A percentile compares a stretch with the other conserved stretches of the same genome.
Evolutionary conservation across 306 rosid genomes (phyloP).

Genomic region (Begonia masoniana): DNA sequence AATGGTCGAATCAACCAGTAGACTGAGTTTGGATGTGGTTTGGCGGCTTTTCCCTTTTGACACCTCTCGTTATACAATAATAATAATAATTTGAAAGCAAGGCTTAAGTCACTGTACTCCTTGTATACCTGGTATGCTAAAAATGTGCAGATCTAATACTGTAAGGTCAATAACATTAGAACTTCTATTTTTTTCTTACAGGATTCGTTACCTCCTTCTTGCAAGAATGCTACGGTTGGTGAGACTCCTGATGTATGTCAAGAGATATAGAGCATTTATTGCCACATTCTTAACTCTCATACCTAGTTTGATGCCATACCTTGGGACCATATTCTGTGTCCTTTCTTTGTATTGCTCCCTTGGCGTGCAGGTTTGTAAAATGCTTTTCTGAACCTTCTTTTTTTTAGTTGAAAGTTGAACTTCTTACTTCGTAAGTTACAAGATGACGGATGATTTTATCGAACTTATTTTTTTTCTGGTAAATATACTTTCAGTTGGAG

Average conservation of each 20-base stretch:
- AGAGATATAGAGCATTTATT: conserved; percentile 73
- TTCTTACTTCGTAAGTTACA: not conserved
- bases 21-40: no score
- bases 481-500: conserved; percentile 1
- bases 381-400: conserved; percentile 5
- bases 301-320: conserved; percentile 97
- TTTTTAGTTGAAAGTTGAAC: not conserved
- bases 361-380: conserved; percentile 73
- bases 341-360: conserved; percentile 73
- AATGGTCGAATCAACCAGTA: no score
- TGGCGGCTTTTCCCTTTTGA: no score
- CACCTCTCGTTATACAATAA: no score
- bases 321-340: conserved; percentile 81
- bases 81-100: no score
- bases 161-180: not conserved
- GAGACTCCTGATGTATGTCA: conserved; percentile 78
- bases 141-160: not conserved
- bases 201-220: conserved; percentile 98
- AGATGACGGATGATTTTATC: not conserved
- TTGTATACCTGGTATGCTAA: not conserved
- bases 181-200: conserved; percentile 11
- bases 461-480: not conserved
- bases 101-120: no score
- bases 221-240: conserved; percentile 87
- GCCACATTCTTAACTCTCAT: conserved; percentile 87